These are phyloP conservation scores for Bacidia gigantensis DNA, from an alignment of 495 filamentous ascomycete species.

Conservation along the genomic window DNA sequence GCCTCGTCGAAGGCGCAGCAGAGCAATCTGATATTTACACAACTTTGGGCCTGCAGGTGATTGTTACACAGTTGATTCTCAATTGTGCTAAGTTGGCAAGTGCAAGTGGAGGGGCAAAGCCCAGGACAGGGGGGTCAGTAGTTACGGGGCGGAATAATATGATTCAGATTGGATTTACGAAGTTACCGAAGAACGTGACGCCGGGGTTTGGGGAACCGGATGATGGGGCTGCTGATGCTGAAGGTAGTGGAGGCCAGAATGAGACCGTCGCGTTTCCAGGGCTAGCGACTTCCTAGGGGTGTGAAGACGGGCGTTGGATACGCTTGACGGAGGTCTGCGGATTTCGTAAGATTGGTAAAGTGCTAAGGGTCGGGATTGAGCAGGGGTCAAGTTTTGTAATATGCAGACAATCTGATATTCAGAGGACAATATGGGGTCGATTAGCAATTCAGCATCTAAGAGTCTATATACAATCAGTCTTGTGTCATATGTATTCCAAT, in stretches of 20 bases:
- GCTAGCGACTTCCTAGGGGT: too few relatives aligned
- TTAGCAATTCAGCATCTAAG: too few relatives aligned
- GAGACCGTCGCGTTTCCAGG: background rate
- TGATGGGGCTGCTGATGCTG: background rate
- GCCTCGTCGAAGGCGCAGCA: background rate
- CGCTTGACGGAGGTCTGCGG: too few relatives aligned
- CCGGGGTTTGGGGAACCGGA: background rate
- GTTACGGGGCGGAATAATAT: background rate
- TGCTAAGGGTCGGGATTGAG: too few relatives aligned
- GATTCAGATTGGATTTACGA: background rate
- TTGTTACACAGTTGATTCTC: background rate
- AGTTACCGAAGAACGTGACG: background rate
- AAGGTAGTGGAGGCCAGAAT: background rate
- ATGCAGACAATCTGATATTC: too few relatives aligned
- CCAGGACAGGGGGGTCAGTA: background rate
- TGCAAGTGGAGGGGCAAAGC: background rate
- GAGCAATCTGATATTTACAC: background rate
- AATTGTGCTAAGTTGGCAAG: background rate
- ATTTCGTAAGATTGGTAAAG: too few relatives aligned
- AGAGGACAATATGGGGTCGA: too few relatives aligned
- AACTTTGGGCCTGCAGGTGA: background rate
- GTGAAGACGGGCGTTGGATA: too few relatives aligned
- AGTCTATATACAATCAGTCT: too few relatives aligned
- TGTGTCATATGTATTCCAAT: too few relatives aligned
- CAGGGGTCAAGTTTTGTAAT: too few relatives aligned